Evolutionary conservation across 2,329 filamentous ascomycete genomes (phyloP).

Genomic region (Venturia pyrina): DNA sequence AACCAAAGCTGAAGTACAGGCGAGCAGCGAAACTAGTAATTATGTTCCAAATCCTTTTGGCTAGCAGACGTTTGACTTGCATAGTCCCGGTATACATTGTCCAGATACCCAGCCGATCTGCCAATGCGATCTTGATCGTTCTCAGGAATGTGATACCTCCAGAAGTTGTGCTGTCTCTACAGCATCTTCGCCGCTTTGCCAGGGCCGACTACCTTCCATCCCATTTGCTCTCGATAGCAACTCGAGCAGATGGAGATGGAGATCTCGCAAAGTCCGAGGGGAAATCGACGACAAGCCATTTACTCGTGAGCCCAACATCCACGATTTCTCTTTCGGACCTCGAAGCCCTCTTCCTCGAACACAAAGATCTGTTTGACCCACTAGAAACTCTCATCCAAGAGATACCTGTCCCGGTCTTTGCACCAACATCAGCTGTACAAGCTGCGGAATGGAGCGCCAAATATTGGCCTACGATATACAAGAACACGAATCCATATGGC

Average conservation of each 20-base stretch:
- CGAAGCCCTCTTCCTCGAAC: slow-evolving; percentile 25
- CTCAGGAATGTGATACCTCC: slow-evolving; percentile 35
- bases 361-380: slow-evolving; percentile 13
- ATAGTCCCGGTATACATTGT: slow-evolving; percentile 59
- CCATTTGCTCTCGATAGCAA: slow-evolving; percentile 35
- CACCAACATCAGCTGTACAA: slow-evolving; percentile 67
- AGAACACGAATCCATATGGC: slow-evolving; percentile 78
- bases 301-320: slow-evolving; percentile 42
- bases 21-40: slow-evolving; percentile 33
- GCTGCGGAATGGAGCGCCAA: slow-evolving; percentile 63
- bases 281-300: slow-evolving; percentile 18
- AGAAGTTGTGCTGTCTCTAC: slow-evolving; percentile 34
- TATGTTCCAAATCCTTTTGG: not conserved
- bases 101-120: slow-evolving; percentile 59
- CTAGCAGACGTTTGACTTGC: not conserved
- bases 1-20: slow-evolving; percentile 41
- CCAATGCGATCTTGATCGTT: slow-evolving; percentile 58
- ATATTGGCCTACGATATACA: slow-evolving; percentile 80
- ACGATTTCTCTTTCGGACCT: slow-evolving; percentile 47
- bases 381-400: not conserved
- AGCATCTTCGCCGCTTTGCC: slow-evolving; percentile 63
- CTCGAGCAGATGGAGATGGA: not conserved
- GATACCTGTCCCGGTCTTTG: slow-evolving; percentile 60
- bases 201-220: slow-evolving; percentile 59
- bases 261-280: not conserved